These are phyloP conservation scores for Cicer judaicum DNA, from an alignment of 306 rosid species.

Conservation along the genomic window DNA sequence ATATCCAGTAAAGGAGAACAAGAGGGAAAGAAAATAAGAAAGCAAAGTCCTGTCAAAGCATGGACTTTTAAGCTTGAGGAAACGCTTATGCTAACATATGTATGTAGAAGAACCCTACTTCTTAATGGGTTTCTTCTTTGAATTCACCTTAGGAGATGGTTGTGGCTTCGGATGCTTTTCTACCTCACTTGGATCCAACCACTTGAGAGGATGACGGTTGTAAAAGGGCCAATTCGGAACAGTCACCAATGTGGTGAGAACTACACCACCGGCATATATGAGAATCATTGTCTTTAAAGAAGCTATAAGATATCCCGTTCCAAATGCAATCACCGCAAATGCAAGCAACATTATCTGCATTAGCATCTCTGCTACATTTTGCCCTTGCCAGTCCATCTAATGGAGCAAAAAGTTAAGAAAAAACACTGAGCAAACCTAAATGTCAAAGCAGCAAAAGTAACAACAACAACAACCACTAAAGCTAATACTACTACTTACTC, in stretches of 20 bases:
- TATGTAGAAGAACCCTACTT: conserved; percentile 46
- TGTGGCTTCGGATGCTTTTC: conserved; percentile 84
- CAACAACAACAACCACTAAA: background rate
- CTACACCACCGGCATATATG: conserved; percentile 74
- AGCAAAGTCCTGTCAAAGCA: conserved; percentile 25
- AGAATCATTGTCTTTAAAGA: conserved; percentile 80
- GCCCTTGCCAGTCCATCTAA: conserved; percentile 99
- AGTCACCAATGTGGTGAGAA: conserved; percentile 79
- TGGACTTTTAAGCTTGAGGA: conserved; percentile 11
- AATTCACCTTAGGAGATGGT: conserved; percentile 43
- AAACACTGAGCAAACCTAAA: background rate
- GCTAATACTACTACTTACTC: background rate
- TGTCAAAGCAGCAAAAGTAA: background rate
- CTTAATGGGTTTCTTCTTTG: conserved; percentile 69
- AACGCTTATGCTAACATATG: conserved; percentile 23
- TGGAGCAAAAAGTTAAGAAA: background rate
- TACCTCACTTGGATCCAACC: conserved; percentile 76
- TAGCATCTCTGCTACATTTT: conserved; percentile 84
- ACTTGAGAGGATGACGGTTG: conserved; percentile 75
- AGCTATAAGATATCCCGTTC: conserved; percentile 61
- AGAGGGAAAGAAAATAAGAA: background rate
- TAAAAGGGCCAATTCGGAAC: conserved; percentile 85
- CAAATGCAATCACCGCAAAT: conserved; percentile 72
- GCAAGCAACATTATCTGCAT: conserved; percentile 82
- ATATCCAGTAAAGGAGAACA: conserved; percentile 19